phyloP scores from a whole-genome alignment of 2,329 filamentous ascomycete genomes.

The Scleromitrula shiraiana region DNA sequence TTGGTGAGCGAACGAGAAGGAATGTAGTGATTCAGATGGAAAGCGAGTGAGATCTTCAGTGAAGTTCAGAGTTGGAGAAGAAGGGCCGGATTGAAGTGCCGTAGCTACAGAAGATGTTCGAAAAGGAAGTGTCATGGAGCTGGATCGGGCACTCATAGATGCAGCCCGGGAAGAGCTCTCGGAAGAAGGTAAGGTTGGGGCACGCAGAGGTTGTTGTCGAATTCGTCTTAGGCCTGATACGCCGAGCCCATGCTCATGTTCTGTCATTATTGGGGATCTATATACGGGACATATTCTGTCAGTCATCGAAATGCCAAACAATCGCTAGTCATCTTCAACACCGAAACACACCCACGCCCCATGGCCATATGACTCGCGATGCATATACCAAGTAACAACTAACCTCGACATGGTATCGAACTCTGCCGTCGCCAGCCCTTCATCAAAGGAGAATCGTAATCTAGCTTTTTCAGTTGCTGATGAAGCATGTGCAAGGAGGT shows the following conservation, averaged over 20 bases:
- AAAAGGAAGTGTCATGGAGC: slow-evolving; percentile 58
- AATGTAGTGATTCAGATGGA: slow-evolving; percentile 91
- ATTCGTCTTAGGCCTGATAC: slow-evolving; percentile 87
- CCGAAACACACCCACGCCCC: not conserved
- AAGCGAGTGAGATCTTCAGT: slow-evolving; percentile 87
- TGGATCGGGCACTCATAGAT: slow-evolving; percentile 53
- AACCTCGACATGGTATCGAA: slow-evolving; percentile 70
- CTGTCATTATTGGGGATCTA: slow-evolving; percentile 74
- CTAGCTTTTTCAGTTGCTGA: slow-evolving; percentile 46
- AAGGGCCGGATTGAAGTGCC: slow-evolving; percentile 49
- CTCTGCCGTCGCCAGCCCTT: slow-evolving; percentile 47
- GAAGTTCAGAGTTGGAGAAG: slow-evolving; percentile 62
- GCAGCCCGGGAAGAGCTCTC: slow-evolving; percentile 54
- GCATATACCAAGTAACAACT: slow-evolving; percentile 28
- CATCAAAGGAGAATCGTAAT: slow-evolving; percentile 66
- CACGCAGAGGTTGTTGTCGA: slow-evolving; percentile 70
- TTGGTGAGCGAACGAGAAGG: slow-evolving; percentile 95
- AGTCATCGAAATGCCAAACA: slow-evolving; percentile 11
- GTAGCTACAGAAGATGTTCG: slow-evolving; percentile 22
- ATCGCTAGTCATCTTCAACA: not conserved
- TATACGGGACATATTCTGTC: slow-evolving; percentile 18
- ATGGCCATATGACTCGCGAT: not conserved
- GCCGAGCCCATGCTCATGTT: slow-evolving; percentile 81
- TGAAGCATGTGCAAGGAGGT: slow-evolving; percentile 39
- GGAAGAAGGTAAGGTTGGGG: slow-evolving; percentile 57